These are phyloP conservation scores for Phytophthora agathidicida DNA, from an alignment of 352 stramenopile genomes.

Conservation along the genomic window DNA sequence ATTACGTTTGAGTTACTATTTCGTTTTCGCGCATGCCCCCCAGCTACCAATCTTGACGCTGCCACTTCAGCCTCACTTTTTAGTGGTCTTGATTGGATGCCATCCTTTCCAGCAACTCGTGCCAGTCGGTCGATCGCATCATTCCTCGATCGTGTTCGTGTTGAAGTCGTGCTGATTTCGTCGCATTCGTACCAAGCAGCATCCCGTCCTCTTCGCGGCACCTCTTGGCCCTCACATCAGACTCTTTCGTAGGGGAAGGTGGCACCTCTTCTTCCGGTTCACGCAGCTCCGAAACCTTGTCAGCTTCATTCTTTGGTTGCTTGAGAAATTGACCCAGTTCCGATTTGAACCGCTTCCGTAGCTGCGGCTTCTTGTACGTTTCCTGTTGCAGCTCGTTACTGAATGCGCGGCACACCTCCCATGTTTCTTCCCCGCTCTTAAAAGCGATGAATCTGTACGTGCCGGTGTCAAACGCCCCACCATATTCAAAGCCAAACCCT, in stretches of 20 bases:
- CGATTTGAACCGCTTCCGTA: neutral
- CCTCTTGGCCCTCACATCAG: neutral
- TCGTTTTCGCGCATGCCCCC: too few relatives aligned
- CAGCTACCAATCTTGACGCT: too few relatives aligned
- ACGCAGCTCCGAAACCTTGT: neutral
- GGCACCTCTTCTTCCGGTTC: neutral
- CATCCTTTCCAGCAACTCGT: neutral
- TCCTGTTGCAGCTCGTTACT: constrained; percentile 1
- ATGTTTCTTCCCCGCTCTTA: neutral
- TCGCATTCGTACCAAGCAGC: too few relatives aligned
- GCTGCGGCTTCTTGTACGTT: neutral
- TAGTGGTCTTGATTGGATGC: too few relatives aligned
- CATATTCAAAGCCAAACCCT: neutral
- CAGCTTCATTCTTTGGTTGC: neutral
- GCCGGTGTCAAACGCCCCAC: neutral
- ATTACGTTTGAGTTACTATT: too few relatives aligned
- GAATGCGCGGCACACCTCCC: constrained; percentile 1
- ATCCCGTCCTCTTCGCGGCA: neutral
- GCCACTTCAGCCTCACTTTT: too few relatives aligned
- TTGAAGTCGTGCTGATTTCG: neutral
- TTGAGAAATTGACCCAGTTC: neutral
- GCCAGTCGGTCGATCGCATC: neutral
- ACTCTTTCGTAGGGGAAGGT: neutral
- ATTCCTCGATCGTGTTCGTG: neutral
- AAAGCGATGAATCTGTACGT: constrained; percentile 1